A percentile compares a stretch with the other conserved stretches of the same genome.
phyloP scores from a whole-genome alignment of 495 filamentous ascomycete species.

The Filosporella fistucella region DNA sequence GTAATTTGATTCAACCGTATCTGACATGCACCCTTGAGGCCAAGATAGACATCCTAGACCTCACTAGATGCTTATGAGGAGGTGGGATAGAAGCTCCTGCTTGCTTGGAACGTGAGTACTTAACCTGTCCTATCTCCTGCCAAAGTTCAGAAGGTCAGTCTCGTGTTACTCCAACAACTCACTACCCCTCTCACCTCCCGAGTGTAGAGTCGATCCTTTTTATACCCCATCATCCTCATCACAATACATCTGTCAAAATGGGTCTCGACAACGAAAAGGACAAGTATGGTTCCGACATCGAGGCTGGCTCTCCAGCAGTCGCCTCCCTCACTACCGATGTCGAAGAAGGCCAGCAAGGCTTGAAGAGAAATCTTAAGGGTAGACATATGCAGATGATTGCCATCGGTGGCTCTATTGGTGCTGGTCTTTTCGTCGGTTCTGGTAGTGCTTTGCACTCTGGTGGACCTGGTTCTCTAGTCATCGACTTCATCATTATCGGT shows the following conservation, averaged over 20 bases:
- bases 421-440: conserved; percentile 87
- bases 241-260: neutral
- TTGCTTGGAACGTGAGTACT: neutral
- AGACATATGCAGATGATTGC: conserved; percentile 50
- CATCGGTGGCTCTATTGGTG: conserved; percentile 85
- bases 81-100: neutral
- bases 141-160: conserved; percentile 1
- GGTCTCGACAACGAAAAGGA: conserved; percentile 11
- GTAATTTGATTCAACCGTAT: neutral
- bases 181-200: conserved; percentile 3
- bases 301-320: no score
- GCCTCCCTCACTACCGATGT: conserved; percentile 2
- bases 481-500: conserved; percentile 81
- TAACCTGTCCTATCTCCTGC: neutral
- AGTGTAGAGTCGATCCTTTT: conserved; percentile 3
- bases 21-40: conserved; percentile 1
- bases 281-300: conserved; percentile 15
- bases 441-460: conserved; percentile 72
- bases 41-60: neutral
- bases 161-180: conserved; percentile 1
- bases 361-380: conserved; percentile 30
- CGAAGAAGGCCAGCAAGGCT: neutral
- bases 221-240: neutral
- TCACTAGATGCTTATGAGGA: conserved; percentile 8
- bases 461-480: conserved; percentile 84